Evolutionary conservation across 2,329 filamentous ascomycete species (phyloP).

Genomic region (Geosmithia putterillii): DNA sequence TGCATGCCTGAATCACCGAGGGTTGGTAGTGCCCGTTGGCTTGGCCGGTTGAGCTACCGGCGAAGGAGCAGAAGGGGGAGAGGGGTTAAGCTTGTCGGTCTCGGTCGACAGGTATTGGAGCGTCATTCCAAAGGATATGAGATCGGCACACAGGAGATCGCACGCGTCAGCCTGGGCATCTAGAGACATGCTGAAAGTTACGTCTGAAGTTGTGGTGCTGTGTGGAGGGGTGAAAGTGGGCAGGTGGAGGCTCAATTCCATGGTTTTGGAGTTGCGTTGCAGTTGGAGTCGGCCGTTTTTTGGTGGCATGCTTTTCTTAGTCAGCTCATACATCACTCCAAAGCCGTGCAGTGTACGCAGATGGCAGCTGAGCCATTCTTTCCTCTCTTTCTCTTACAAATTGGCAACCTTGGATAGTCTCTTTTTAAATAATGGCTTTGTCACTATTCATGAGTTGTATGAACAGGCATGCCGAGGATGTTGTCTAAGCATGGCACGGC

Average conservation of each 20-base stretch:
- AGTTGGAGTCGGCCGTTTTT: background rate
- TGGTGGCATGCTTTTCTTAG: background rate
- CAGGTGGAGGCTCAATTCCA: background rate
- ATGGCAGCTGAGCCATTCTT: background rate
- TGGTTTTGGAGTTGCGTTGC: too few relatives aligned
- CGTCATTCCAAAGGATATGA: conserved; percentile 22
- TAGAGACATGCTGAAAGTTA: conserved; percentile 1
- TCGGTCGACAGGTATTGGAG: conserved; percentile 14
- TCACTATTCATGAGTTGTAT: too few relatives aligned
- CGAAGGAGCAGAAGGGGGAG: background rate
- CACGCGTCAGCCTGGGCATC: conserved; percentile 9
- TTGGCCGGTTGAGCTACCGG: background rate
- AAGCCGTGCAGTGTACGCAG: background rate
- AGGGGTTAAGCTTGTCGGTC: background rate
- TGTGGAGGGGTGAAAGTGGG: background rate
- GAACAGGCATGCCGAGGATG: too few relatives aligned
- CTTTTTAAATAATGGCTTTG: too few relatives aligned
- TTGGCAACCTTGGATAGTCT: too few relatives aligned
- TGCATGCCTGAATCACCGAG: background rate
- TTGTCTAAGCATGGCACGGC: too few relatives aligned
- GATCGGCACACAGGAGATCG: conserved; percentile 16
- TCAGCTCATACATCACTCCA: background rate
- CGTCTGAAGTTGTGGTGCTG: background rate
- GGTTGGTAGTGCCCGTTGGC: background rate
- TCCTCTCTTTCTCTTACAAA: background rate